Evolutionary conservation across 768 basidiomycete genomes (phyloP).

Genomic region (Bullera alba): DNA sequence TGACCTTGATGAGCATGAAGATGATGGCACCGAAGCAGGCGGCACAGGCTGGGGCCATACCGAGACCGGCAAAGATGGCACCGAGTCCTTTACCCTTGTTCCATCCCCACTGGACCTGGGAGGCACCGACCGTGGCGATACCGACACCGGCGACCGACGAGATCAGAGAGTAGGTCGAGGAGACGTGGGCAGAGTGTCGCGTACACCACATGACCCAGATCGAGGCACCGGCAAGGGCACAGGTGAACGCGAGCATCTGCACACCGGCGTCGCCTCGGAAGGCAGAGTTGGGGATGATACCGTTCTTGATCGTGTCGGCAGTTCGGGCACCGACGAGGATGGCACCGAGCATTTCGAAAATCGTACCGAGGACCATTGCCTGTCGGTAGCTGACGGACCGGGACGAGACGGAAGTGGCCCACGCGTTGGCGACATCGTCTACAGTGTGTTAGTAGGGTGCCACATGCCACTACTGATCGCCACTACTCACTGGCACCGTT

Average conservation of each 20-base stretch:
- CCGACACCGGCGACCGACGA: conserved; percentile 50
- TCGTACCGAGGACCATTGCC: conserved; percentile 28
- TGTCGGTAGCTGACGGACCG: conserved; percentile 27
- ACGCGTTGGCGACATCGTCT: conserved; percentile 29
- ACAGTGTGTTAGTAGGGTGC: background rate
- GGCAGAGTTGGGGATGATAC: conserved; percentile 45
- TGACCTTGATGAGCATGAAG: conserved; percentile 44
- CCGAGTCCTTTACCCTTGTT: conserved; percentile 47
- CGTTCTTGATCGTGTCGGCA: conserved; percentile 49
- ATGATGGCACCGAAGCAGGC: conserved; percentile 45
- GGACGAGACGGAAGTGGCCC: conserved; percentile 26
- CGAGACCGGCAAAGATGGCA: conserved; percentile 46
- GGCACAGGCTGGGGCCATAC: conserved; percentile 43
- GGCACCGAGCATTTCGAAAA: conserved; percentile 27
- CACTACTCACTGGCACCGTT: conserved; percentile 22
- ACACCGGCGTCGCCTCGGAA: conserved; percentile 48
- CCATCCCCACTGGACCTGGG: conserved; percentile 50
- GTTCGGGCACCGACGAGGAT: conserved; percentile 21
- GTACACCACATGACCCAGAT: conserved; percentile 48
- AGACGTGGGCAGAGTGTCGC: conserved; percentile 46
- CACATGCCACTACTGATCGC: background rate
- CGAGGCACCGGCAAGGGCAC: conserved; percentile 44
- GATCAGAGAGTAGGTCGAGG: conserved; percentile 50
- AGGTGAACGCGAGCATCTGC: conserved; percentile 48
- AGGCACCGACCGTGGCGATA: conserved; percentile 45